These are phyloP conservation scores for Rhodotorula sphaerocarpa DNA, from an alignment of 768 basidiomycete genomes.

Conservation along the genomic window DNA sequence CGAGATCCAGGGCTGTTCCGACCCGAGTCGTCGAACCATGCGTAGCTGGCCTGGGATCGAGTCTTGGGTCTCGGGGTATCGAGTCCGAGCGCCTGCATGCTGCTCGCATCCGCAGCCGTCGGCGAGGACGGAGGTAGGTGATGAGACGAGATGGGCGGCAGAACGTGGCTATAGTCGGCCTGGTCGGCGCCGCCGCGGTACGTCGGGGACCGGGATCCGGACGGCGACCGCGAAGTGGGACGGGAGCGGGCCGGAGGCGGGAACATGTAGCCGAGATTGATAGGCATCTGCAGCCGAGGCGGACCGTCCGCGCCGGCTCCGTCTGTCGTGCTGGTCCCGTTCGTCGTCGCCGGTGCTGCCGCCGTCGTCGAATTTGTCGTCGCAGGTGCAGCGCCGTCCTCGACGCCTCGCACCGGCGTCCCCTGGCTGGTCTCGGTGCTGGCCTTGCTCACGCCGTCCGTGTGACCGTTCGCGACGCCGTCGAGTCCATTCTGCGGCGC, in stretches of 20 bases:
- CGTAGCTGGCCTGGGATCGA: slow-evolving; percentile 18
- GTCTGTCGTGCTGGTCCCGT: too few species aligned
- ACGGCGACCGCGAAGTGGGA: neutral
- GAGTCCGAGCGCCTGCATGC: slow-evolving; percentile 3
- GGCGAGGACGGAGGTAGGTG: slow-evolving; percentile 9
- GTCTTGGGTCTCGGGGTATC: slow-evolving; percentile 21
- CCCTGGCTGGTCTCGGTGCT: too few species aligned
- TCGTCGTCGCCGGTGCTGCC: too few species aligned
- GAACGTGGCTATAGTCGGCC: neutral
- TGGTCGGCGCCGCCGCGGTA: neutral
- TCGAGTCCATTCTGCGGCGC: too few species aligned
- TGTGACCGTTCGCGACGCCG: neutral
- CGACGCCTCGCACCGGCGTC: too few species aligned
- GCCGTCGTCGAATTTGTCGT: too few species aligned
- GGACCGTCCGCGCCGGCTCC: too few species aligned
- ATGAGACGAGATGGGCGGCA: neutral
- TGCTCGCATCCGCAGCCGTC: neutral
- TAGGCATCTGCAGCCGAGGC: too few species aligned
- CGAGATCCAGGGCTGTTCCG: neutral
- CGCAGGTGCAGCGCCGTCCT: too few species aligned
- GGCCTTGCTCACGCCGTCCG: too few species aligned
- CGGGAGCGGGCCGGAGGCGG: neutral
- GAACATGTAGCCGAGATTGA: too few species aligned
- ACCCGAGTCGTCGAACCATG: slow-evolving; percentile 22
- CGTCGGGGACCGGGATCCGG: neutral